These are phyloP conservation scores for Paragyromitra xinjiangensis DNA, from an alignment of 495 filamentous ascomycete species.

Conservation along the genomic window DNA sequence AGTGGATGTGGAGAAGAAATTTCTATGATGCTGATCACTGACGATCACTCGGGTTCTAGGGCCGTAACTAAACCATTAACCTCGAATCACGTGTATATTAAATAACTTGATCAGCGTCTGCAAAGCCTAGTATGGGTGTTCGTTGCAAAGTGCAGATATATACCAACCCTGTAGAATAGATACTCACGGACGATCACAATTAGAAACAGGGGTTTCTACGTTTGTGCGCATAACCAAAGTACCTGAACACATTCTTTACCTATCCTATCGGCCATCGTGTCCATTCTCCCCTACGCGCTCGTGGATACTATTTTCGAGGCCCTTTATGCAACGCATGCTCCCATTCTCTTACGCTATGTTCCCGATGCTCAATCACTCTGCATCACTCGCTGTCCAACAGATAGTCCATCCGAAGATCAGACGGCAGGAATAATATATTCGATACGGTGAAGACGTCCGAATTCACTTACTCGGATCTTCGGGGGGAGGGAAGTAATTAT, in stretches of 20 bases:
- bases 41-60: conserved; percentile 36
- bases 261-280: conserved; percentile 1
- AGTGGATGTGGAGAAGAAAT: background rate
- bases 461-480: background rate
- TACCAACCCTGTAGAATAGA: background rate
- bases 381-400: background rate
- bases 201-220: background rate
- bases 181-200: background rate
- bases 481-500: background rate
- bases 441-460: background rate
- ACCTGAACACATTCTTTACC: background rate
- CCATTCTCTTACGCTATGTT: conserved; percentile 4
- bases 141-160: background rate
- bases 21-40: conserved; percentile 24
- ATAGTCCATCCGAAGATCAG: background rate
- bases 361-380: background rate
- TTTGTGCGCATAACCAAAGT: background rate
- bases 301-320: background rate
- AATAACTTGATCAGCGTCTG: background rate
- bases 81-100: background rate
- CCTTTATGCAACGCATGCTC: background rate
- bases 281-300: background rate
- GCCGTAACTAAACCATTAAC: background rate
- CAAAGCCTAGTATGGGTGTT: background rate
- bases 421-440: background rate